Evolutionary conservation across 768 basidiomycete genomes (phyloP), one percentile per base, ranked within the genome.

Genomic region (Boletus tylopilopsis): DNA sequence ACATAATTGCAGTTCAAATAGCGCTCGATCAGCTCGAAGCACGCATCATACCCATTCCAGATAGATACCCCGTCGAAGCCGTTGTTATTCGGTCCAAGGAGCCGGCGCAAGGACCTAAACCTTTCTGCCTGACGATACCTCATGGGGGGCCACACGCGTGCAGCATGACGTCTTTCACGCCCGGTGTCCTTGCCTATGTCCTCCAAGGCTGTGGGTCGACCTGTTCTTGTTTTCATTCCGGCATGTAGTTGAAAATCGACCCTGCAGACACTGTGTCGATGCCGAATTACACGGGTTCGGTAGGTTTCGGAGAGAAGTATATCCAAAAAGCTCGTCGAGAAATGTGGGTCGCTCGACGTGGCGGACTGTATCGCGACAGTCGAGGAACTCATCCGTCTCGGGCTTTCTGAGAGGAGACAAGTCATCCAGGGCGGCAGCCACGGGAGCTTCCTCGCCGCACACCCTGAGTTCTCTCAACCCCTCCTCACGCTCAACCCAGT

Each of bases 201-300:
- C 61, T 82, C 0, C 80, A 80, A 72, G 81, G 82, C 60, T 87
- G 85, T 86, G 62, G 65, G 79, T 42, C 13, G 18, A 27, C 21
- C 21, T n/a, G 22, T 37, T 16, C 11, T 19, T 34, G 1, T 18
- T 34, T 5, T 34, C 12, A 6, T 6, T 30, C 29, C n/a, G 11
- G 16, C 39, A 15, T 5, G 11, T 22, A 13, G 21, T 25, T 50
- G 32, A 42, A 57, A 6, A 2, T 11, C 1, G n/a, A n/a, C 5
- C 18, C 8, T 42, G 6, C 13, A 82, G 86, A 83, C 56, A 81
- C 79, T 0, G 49, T 87, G 7, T 81, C 80, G 2, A 51, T 77
- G 11, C 79, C 80, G 0, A 86, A 86, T 62, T 88, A 88, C 60
- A 82, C 79, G 0, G 87, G 87, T 0, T 82, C 82, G 1, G 64